These are phyloP conservation scores for Arthrinium puccinioides DNA, from an alignment of 2,329 filamentous ascomycete genomes.

Conservation along the genomic window DNA sequence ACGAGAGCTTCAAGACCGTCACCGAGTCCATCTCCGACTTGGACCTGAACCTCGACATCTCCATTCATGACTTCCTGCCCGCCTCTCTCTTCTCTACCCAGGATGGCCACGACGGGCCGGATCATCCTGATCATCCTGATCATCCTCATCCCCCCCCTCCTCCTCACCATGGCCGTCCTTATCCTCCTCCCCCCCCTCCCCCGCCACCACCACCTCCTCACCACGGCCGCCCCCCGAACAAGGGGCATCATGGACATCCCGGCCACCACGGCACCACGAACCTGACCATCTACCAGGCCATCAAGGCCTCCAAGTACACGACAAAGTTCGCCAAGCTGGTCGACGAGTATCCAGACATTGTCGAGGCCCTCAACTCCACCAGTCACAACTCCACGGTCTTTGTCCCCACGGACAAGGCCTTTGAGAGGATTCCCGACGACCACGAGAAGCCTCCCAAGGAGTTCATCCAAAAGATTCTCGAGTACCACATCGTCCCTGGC, in stretches of 20 bases:
- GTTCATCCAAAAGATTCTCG: constrained; percentile 57
- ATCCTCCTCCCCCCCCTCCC: background rate
- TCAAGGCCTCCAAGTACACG: constrained; percentile 68
- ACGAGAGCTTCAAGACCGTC: constrained; percentile 8
- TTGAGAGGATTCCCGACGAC: constrained; percentile 49
- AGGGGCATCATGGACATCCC: constrained; percentile 16
- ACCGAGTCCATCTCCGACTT: constrained; percentile 8
- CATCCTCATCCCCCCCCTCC: background rate
- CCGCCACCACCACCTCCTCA: background rate
- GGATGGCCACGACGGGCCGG: background rate
- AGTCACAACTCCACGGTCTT: constrained; percentile 67
- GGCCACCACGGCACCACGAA: constrained; percentile 41
- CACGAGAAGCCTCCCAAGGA: constrained; percentile 55
- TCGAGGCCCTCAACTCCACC: constrained; percentile 68
- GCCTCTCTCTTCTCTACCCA: constrained; percentile 2
- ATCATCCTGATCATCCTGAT: background rate
- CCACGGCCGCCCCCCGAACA: constrained; percentile 1
- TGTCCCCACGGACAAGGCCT: constrained; percentile 69
- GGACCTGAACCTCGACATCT: constrained; percentile 5
- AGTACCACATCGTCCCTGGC: constrained; percentile 68
- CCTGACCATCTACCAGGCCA: constrained; percentile 72
- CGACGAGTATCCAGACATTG: constrained; percentile 63
- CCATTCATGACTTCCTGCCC: constrained; percentile 12
- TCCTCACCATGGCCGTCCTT: background rate
- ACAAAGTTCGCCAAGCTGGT: constrained; percentile 72